Base-by-base conservation (phyloP, 2,329 filamentous ascomycete genomes). In the Aspergillus bombycis region DNA sequence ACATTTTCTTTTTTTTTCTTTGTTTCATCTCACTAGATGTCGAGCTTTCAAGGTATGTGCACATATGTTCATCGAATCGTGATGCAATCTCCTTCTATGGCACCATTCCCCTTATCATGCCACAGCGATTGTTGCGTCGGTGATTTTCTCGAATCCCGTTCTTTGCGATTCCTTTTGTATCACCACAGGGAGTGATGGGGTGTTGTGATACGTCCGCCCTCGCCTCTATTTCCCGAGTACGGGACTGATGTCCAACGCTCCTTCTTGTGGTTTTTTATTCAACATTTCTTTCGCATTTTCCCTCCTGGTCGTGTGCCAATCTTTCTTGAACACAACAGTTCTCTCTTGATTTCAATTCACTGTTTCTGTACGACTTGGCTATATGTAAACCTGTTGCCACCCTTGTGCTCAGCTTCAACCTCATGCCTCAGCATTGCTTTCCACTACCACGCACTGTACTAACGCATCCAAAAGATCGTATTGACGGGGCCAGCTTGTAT, bases 171-270 rank as follows among this genome's bases (percentile, higher is more conserved):
- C 55, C 45, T 26, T 41, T 53, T 60, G 65, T 71, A 67, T 69
- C 32, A 70, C 68, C 59, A 28, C 11, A 28, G 32, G 23, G 45
- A n/a, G 21, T 21, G 8, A n/a, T 19, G 21, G 30, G 54, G 57
- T 65, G 61, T 60, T 65, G 70, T 73, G 66, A 69, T 65, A 73
- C 70, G 60, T 61, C 55, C 60, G 43, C 56, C 56, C 60, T 63
- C 61, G 54, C 52, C 61, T 61, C 56, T 65, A 65, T 69, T 54
- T 66, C 58, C 61, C 58, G 60, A 63, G 63, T 61, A 52, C 60
- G 66, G 67, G 55, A 62, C 62, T 68, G 48, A 65, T 60, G 63
- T 72, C 68, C 70, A 69, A 67, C 67, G 62, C 65, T 65, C 64
- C 66, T 71, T 65, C 68, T 67, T 52, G 48, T 11, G 58, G 57